phyloP scores from a whole-genome alignment of 805 yeast genomes.

The Pichia pseudocactophila region DNA sequence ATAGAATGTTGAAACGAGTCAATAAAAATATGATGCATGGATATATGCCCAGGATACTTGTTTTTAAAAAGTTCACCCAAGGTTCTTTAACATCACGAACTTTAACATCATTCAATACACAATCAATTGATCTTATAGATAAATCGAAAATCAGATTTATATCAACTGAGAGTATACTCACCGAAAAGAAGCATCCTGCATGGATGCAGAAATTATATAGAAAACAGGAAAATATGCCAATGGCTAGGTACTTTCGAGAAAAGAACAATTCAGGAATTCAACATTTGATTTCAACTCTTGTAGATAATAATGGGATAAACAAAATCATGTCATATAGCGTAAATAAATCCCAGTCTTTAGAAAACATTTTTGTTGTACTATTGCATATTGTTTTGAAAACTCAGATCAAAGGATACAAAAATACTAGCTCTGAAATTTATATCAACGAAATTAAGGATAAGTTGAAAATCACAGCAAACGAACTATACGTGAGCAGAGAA shows the following conservation, averaged over 20 bases:
- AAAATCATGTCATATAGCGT: slow-evolving; percentile 10
- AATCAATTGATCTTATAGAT: too few relatives aligned
- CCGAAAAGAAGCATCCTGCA: not conserved
- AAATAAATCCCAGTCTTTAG: slow-evolving; percentile 16
- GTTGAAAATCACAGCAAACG: slow-evolving; percentile 2
- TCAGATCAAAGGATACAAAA: slow-evolving; percentile 10
- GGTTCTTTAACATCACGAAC: too few relatives aligned
- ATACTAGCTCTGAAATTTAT: not conserved
- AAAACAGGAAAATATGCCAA: slow-evolving; percentile 9
- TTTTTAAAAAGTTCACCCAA: too few relatives aligned
- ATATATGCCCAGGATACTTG: too few relatives aligned
- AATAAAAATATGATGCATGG: not conserved
- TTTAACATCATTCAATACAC: too few relatives aligned
- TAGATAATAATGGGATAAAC: not conserved
- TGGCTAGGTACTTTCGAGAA: slow-evolving; percentile 3
- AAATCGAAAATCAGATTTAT: too few relatives aligned
- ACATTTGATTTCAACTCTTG: not conserved
- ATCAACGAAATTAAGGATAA: not conserved
- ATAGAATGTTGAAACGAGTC: not conserved
- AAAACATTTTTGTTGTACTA: slow-evolving; percentile 19
- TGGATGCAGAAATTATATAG: slow-evolving; percentile 8
- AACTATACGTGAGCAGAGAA: slow-evolving; percentile 8
- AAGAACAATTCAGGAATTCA: not conserved
- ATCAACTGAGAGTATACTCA: too few relatives aligned
- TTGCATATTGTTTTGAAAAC: slow-evolving; percentile 15